A percentile compares a stretch with the other conserved stretches of the same genome.
These are phyloP conservation scores for Suillus lakei DNA, from an alignment of 768 basidiomycete species.

Conservation along the genomic window DNA sequence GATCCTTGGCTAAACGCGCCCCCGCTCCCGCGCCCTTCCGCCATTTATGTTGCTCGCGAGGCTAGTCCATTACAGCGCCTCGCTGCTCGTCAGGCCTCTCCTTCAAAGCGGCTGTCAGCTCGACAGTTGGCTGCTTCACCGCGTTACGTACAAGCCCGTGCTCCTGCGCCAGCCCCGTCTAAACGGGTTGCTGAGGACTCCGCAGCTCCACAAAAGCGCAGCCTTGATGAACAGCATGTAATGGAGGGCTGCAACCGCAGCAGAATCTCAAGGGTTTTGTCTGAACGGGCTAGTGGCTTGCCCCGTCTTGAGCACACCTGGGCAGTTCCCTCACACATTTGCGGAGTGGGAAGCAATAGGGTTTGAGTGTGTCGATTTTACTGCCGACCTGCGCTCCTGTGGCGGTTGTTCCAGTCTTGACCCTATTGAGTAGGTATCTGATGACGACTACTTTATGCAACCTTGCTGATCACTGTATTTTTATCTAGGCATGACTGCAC, in stretches of 20 bases:
- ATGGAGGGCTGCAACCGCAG: conserved; percentile 18
- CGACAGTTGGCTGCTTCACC: conserved; percentile 2
- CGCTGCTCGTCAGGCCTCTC: conserved; percentile 7
- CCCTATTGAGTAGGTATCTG: conserved; percentile 11
- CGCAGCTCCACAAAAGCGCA: conserved; percentile 10
- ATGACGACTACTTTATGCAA: not conserved
- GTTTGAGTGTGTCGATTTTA: conserved; percentile 35
- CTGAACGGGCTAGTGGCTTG: conserved; percentile 24
- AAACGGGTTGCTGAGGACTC: conserved; percentile 2
- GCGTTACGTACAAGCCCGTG: not conserved
- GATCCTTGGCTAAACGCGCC: not conserved
- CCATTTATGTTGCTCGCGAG: not conserved
- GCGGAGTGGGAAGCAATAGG: conserved; percentile 19
- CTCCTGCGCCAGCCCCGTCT: conserved; percentile 1
- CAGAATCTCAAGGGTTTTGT: conserved; percentile 23
- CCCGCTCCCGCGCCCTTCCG: not conserved
- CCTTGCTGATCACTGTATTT: not conserved
- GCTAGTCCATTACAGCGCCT: not conserved
- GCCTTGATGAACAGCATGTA: conserved; percentile 18
- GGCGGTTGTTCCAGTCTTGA: conserved; percentile 36
- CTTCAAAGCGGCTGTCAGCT: conserved; percentile 5
- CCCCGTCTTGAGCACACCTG: conserved; percentile 19
- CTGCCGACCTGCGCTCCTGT: conserved; percentile 32
- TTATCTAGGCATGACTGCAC: conserved; percentile 32
- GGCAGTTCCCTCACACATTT: conserved; percentile 15